A percentile compares a stretch with the other conserved stretches of the same genome.
phyloP scores from a whole-genome alignment of 2,329 filamentous ascomycete genomes.

The Calonectria pauciramosa region DNA sequence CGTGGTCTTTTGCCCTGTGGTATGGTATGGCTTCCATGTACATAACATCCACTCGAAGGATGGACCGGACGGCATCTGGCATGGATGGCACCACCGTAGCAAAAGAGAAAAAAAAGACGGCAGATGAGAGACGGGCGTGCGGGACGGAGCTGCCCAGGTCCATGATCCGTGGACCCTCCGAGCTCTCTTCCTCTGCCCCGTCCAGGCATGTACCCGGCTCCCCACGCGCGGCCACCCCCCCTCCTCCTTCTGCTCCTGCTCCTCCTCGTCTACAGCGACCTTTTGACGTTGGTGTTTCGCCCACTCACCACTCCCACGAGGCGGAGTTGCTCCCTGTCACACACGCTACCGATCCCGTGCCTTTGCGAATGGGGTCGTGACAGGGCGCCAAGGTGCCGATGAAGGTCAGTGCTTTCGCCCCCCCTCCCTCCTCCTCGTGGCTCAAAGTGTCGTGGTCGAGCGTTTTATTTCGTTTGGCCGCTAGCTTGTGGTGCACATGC shows the following conservation, averaged over 20 bases:
- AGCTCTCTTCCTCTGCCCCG: conserved; percentile 2
- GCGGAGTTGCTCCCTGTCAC: background rate
- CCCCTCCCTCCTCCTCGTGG: background rate
- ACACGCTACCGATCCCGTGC: conserved; percentile 16
- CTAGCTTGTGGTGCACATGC: conserved; percentile 6
- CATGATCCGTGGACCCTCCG: background rate
- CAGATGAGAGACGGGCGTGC: background rate
- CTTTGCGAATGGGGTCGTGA: background rate
- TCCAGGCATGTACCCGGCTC: conserved; percentile 8
- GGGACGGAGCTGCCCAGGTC: background rate
- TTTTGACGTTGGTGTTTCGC: conserved; percentile 13
- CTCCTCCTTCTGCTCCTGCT: background rate
- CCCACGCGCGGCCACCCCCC: conserved; percentile 4
- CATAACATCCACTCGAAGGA: background rate
- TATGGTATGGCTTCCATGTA: background rate
- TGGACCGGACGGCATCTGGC: background rate
- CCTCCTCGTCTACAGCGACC: background rate
- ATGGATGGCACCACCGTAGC: background rate
- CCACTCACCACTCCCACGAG: conserved; percentile 3
- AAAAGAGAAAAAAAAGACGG: background rate
- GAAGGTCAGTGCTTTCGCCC: background rate
- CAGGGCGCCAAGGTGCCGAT: conserved; percentile 6
- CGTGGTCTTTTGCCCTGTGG: background rate
- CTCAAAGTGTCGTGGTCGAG: conserved; percentile 11
- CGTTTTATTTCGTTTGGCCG: conserved; percentile 12